A percentile compares a stretch with the other conserved stretches of the same genome.
These are phyloP conservation scores for Nannochloris sp. DNA, from an alignment of 139 green algal genomes.

Conservation along the genomic window DNA sequence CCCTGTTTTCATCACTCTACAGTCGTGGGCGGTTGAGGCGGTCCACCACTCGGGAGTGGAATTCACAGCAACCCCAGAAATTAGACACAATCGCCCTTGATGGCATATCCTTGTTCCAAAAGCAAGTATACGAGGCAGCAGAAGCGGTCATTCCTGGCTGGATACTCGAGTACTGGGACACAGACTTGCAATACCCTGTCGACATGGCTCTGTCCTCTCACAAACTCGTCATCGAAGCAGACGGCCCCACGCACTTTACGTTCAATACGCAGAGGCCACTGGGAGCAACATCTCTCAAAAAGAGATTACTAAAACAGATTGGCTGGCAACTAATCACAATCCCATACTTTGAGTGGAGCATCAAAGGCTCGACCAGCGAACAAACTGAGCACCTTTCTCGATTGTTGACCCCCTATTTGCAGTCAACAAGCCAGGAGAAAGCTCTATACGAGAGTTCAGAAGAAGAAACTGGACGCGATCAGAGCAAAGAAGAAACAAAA, in stretches of 20 bases:
- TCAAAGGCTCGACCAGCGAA: background rate
- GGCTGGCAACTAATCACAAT: slow-evolving; percentile 11
- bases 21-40: background rate
- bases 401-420: too few relatives aligned
- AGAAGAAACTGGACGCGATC: too few relatives aligned
- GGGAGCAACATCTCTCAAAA: slow-evolving; percentile 8
- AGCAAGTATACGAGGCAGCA: background rate
- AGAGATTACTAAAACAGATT: slow-evolving; percentile 1
- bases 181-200: slow-evolving; percentile 1
- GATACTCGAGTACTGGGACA: slow-evolving; percentile 6
- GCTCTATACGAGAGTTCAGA: too few relatives aligned
- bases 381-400: too few relatives aligned
- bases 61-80: background rate
- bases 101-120: slow-evolving; percentile 2
- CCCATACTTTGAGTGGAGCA: slow-evolving; percentile 11
- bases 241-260: slow-evolving; percentile 15
- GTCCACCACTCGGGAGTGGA: background rate
- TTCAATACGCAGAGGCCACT: background rate
- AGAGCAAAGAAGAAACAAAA: too few relatives aligned
- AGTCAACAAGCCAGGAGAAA: too few relatives aligned
- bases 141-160: background rate
- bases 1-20: too few relatives aligned
- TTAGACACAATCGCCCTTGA: background rate
- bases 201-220: slow-evolving; percentile 6
- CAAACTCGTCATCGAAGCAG: slow-evolving; percentile 11